Base-by-base conservation (phyloP, 345 rosid genomes). In the Psidium friedrichsthalianum region DNA sequence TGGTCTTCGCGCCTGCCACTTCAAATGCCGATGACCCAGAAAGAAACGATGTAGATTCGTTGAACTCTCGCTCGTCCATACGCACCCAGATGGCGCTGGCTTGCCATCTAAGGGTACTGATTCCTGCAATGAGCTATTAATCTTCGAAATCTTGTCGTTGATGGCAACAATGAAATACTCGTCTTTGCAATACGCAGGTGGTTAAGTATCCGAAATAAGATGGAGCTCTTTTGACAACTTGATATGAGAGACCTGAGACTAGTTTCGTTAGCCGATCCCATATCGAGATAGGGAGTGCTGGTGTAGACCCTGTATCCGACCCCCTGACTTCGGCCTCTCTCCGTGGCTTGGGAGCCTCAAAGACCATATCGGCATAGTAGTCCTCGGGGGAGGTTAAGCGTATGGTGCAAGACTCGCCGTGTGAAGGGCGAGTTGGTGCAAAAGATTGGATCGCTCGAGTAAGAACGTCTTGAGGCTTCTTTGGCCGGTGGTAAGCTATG, bases 341-440 rank as follows among this genome's bases (percentile, higher is more conserved):
- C 99, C 98, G 95, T 36, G 93, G 85, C 27, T 40, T 56, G 51
- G 87, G 82, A 0, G 97, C 91, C 57, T 95, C 94, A 0, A 82
- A 22, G 56, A 92, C 96, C 96, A 97, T 86, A 82, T 74, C 42
- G 51, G 84, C 74, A 92, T 97, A 97, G 92, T 97, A 95, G 42
- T 93, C 94, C 82, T 95, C 96, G 0, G 96, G 94, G 87, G 95
- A 97, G 1, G 98, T 93, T 11, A 93, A 93, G 0, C 98, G 95
- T 8, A 97, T 87, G 69, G 97, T 95, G 42, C 98, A 94, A 40
- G 99, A 97, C 91, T 97, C 98, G 22, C 99, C 99, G 84, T 97
- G 99, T 2, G 99, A 97, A 54, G 98, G 95, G 55, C 98, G 18
- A 93, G 94, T 91, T 92, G 94, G 91, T 95, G 99, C 82, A 95